phyloP scores from a whole-genome alignment of 140 eudicot species.

The Anethum foeniculum region DNA sequence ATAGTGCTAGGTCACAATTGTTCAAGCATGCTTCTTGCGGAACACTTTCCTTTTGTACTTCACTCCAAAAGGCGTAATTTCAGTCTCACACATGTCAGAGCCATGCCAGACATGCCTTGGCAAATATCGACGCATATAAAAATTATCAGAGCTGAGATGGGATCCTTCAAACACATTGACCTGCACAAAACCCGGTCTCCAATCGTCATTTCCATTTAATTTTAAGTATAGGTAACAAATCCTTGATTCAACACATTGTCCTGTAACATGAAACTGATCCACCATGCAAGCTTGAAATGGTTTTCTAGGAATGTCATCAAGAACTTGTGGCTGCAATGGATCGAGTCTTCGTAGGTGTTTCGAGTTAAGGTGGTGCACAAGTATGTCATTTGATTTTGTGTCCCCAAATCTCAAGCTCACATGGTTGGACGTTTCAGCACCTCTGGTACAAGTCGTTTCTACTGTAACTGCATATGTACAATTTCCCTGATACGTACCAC shows the following conservation, averaged over 20 bases:
- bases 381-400: slow-evolving; percentile 38
- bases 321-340: slow-evolving; percentile 26
- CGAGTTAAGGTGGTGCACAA: slow-evolving; percentile 44
- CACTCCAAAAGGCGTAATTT: slow-evolving; percentile 30
- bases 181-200: slow-evolving; percentile 69
- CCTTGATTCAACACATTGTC: slow-evolving; percentile 43
- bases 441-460: slow-evolving; percentile 50
- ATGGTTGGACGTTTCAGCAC: slow-evolving; percentile 52
- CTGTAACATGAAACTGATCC: slow-evolving; percentile 48
- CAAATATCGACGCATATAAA: slow-evolving; percentile 27
- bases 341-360: slow-evolving; percentile 52
- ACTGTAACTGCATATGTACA: slow-evolving; percentile 51
- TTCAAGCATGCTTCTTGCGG: background rate
- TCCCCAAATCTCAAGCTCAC: slow-evolving; percentile 59
- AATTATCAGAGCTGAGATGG: slow-evolving; percentile 35
- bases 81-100: slow-evolving; percentile 32
- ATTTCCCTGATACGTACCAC: slow-evolving; percentile 23
- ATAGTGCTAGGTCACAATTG: background rate
- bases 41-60: slow-evolving; percentile 22
- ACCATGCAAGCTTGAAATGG: slow-evolving; percentile 61
- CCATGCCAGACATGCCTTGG: slow-evolving; percentile 36
- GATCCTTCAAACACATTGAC: slow-evolving; percentile 37
- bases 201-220: slow-evolving; percentile 47
- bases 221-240: slow-evolving; percentile 52
- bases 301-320: slow-evolving; percentile 48